A percentile compares a stretch with the other conserved stretches of the same genome.
Conservation (phyloP, 2,329 filamentous ascomycete genomes). For the Diaporthe aspalathi region DNA sequence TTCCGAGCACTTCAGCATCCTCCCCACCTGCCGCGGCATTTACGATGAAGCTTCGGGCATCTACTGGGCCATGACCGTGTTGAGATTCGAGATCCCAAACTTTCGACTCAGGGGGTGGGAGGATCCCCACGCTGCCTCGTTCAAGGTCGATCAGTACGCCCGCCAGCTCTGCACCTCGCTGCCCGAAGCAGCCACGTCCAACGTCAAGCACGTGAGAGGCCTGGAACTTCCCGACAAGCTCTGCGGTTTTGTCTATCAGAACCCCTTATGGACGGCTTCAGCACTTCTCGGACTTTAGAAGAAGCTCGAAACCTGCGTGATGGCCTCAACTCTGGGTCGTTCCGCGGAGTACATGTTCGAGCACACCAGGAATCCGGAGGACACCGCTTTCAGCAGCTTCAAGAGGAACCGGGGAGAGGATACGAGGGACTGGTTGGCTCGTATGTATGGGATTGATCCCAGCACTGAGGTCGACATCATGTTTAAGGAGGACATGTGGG, state of each 20-base stretch:
- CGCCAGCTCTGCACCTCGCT: not conserved
- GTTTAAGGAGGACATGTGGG: not conserved
- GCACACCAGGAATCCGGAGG: not conserved
- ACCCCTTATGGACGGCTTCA: not conserved
- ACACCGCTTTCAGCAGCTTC: not conserved
- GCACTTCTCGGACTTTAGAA: not conserved
- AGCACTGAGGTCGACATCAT: not conserved
- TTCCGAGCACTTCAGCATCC: not conserved
- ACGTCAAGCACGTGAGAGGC: not conserved
- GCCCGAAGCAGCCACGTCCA: not conserved
- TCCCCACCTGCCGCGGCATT: not conserved
- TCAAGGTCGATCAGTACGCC: not conserved
- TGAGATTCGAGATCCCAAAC: not conserved
- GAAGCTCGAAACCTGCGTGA: not conserved
- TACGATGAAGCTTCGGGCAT: not conserved
- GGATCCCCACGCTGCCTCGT: too few relatives aligned
- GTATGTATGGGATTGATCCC: not conserved
- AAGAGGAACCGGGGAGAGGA: not conserved
- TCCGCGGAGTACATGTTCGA: not conserved
- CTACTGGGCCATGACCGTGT: not conserved
- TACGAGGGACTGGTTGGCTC: not conserved
- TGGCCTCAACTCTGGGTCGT: not conserved
- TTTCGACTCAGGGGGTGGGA: not conserved
- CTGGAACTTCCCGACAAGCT: not conserved
- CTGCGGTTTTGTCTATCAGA: not conserved